Evolutionary conservation across 306 rosid species (phyloP).

Genomic region (Corylus avellana): DNA sequence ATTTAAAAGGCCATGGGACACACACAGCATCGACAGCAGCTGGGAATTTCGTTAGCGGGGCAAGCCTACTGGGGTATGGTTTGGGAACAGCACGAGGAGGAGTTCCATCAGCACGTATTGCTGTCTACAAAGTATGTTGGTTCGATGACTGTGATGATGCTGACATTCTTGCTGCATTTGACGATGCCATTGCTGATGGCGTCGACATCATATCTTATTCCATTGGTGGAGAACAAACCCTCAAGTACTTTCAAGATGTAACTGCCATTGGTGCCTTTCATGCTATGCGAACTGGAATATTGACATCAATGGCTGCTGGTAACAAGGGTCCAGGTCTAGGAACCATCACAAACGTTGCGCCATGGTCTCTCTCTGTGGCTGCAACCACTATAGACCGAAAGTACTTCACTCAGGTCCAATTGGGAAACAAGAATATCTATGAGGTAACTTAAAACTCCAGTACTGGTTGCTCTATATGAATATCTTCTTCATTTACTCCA

Average conservation of each 20-base stretch:
- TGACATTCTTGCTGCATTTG: slow-evolving; percentile 38
- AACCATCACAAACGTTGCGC: background rate
- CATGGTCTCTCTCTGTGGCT: slow-evolving; percentile 19
- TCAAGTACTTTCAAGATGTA: background rate
- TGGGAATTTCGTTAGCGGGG: slow-evolving; percentile 32
- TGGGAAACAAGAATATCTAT: slow-evolving; percentile 9
- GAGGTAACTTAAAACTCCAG: background rate
- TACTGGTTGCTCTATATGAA: too few relatives aligned
- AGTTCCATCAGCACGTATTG: slow-evolving; percentile 47
- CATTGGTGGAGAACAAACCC: background rate
- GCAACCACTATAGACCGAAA: slow-evolving; percentile 17
- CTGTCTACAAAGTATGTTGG: slow-evolving; percentile 52
- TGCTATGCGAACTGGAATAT: slow-evolving; percentile 2
- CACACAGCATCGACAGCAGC: slow-evolving; percentile 55
- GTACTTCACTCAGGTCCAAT: slow-evolving; percentile 7
- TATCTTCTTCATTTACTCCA: too few relatives aligned
- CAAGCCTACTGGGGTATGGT: slow-evolving; percentile 46
- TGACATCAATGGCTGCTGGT: slow-evolving; percentile 7
- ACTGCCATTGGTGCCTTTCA: background rate
- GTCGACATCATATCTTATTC: slow-evolving; percentile 52
- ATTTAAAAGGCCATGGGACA: slow-evolving; percentile 50
- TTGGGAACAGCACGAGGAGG: slow-evolving; percentile 58
- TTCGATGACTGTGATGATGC: background rate
- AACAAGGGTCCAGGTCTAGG: background rate
- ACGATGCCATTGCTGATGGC: slow-evolving; percentile 56